A percentile compares a stretch with the other conserved stretches of the same genome.
Conservation (phyloP, 768 basidiomycete genomes). For the Tephrocybe sp. region DNA sequence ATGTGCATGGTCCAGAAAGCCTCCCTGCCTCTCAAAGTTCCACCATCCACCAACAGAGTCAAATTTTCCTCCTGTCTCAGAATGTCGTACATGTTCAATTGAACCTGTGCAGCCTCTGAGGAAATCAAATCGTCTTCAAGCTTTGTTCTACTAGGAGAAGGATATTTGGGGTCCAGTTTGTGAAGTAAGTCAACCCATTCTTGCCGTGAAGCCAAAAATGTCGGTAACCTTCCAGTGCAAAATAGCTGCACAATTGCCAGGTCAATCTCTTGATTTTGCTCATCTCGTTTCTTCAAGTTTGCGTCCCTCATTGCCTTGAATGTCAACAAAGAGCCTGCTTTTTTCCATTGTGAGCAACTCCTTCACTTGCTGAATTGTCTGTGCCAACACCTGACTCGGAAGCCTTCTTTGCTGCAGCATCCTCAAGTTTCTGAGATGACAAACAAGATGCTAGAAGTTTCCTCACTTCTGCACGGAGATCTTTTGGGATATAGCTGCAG, state of each 20-base stretch:
- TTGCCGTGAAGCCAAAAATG: slow-evolving; percentile 8
- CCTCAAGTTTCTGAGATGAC: neutral
- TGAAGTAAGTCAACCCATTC: slow-evolving; percentile 12
- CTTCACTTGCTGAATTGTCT: neutral
- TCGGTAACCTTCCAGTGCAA: slow-evolving; percentile 16
- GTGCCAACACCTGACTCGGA: neutral
- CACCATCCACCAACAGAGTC: slow-evolving; percentile 26
- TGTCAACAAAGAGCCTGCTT: neutral
- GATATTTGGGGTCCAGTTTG: slow-evolving; percentile 10
- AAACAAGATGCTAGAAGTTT: neutral
- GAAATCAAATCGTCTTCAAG: slow-evolving; percentile 7
- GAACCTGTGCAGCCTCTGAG: slow-evolving; percentile 14
- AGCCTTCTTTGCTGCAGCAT: neutral
- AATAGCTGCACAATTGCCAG: slow-evolving; percentile 15
- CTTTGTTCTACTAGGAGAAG: slow-evolving; percentile 5
- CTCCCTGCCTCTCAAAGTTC: slow-evolving; percentile 23
- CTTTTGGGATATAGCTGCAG: slow-evolving; percentile 5
- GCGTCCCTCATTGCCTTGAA: neutral
- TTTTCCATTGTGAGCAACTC: neutral
- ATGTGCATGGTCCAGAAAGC: slow-evolving; percentile 30
- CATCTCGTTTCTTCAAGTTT: slow-evolving; percentile 7
- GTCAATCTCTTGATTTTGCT: slow-evolving; percentile 6
- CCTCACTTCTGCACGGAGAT: neutral
- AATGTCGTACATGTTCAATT: slow-evolving; percentile 3
- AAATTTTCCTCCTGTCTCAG: slow-evolving; percentile 18